Evolutionary conservation across 257 asterid genomes (phyloP).

Genomic region (Jaltomata sinuosa): DNA sequence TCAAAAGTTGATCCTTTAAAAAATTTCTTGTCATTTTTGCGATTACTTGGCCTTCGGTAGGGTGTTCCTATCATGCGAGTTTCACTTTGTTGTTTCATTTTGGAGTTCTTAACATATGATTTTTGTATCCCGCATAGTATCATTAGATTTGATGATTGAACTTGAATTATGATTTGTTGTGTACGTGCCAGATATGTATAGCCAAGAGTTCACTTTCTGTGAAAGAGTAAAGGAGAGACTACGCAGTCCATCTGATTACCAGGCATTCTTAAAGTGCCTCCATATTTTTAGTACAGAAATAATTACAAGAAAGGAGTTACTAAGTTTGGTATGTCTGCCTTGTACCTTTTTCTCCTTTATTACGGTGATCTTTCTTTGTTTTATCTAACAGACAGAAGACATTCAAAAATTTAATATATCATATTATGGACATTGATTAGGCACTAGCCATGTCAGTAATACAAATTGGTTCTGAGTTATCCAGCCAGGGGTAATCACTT

Average conservation of each 20-base stretch:
- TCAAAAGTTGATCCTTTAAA: background rate
- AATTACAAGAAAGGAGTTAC: constrained; percentile 21
- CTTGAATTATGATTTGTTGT: constrained; percentile 4
- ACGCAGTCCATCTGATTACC: constrained; percentile 19
- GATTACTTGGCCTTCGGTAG: background rate
- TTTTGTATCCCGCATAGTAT: background rate
- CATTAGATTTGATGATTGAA: background rate
- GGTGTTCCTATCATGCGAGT: background rate
- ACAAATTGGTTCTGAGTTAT: background rate
- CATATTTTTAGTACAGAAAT: constrained; percentile 27
- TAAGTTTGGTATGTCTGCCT: constrained; percentile 16
- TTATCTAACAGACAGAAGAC: background rate
- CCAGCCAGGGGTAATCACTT: background rate
- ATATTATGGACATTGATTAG: background rate
- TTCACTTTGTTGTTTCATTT: background rate
- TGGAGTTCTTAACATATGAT: background rate
- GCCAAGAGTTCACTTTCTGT: constrained; percentile 23
- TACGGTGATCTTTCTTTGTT: background rate
- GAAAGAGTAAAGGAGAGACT: constrained; percentile 32
- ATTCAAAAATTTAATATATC: background rate
- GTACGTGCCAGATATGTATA: constrained; percentile 23
- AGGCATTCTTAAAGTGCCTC: constrained; percentile 30
- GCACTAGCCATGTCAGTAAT: background rate
- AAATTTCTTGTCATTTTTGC: background rate
- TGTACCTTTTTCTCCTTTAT: background rate